Percentiles rank a stretch among this genome's conserved stretches.
These are phyloP conservation scores for Byssochlamys sp. DNA, from an alignment of 2,329 filamentous ascomycete genomes.

Conservation along the genomic window DNA sequence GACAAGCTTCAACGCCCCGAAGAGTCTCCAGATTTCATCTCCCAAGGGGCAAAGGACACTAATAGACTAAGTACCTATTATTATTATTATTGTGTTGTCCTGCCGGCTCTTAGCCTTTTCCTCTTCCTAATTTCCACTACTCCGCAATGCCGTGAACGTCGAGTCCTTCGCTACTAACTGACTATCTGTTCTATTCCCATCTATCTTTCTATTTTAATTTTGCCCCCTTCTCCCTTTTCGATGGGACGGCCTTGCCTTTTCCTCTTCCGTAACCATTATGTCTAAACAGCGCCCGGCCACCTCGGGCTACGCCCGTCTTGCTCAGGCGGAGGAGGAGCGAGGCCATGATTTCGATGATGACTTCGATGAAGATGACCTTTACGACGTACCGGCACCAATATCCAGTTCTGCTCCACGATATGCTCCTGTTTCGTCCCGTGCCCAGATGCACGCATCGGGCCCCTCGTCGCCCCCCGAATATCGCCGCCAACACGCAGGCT, in stretches of 20 bases:
- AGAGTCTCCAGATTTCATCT: neutral
- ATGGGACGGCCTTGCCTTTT: neutral
- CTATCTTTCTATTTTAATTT: neutral
- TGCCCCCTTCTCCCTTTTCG: neutral
- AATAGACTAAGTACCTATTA: neutral
- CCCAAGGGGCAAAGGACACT: neutral
- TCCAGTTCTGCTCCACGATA: conserved; percentile 52
- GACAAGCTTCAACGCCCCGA: neutral
- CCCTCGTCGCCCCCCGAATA: conserved; percentile 30
- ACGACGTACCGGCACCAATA: conserved; percentile 44
- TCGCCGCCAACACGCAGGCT: conserved; percentile 40
- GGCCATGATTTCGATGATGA: conserved; percentile 48
- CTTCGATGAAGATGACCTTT: conserved; percentile 57
- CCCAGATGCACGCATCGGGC: conserved; percentile 43
- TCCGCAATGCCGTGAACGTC: neutral
- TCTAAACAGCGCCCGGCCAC: conserved; percentile 59
- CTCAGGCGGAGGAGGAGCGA: conserved; percentile 61
- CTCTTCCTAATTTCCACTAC: neutral
- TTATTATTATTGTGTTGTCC: neutral
- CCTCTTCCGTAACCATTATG: conserved; percentile 43
- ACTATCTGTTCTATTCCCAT: neutral
- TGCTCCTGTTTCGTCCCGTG: conserved; percentile 45
- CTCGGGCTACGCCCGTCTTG: conserved; percentile 75
- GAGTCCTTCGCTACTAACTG: neutral
- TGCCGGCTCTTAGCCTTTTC: neutral